phyloP scores from a whole-genome alignment of 148 eudicot genomes.

The Fallopia convolvulus region DNA sequence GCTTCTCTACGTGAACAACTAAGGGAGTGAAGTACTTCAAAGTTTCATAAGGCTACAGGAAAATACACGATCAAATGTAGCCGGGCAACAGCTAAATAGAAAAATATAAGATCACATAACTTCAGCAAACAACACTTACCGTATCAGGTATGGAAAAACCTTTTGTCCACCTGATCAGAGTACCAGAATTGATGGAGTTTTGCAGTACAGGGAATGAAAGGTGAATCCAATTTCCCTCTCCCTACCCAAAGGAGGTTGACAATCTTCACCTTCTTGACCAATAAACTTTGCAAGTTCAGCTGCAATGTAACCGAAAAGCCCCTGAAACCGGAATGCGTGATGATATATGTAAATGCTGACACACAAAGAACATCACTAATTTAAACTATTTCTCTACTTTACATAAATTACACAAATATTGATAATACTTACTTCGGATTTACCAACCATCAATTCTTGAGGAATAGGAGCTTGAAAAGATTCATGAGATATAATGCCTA shows the following conservation, averaged over 20 bases:
- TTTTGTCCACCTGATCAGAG: constrained; percentile 39
- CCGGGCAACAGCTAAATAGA: not conserved
- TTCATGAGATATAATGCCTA: constrained; percentile 11
- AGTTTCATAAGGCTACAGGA: not conserved
- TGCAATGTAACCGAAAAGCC: constrained; percentile 37
- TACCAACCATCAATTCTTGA: constrained; percentile 25
- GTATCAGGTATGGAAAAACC: constrained; percentile 27
- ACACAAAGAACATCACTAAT: not conserved
- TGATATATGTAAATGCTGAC: not conserved
- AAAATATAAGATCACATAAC: constrained; percentile 7
- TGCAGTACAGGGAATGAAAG: constrained; percentile 44
- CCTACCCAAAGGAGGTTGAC: constrained; percentile 18
- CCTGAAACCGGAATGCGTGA: constrained; percentile 16
- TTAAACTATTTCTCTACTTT: not conserved
- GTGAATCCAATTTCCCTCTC: constrained; percentile 40
- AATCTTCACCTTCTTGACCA: constrained; percentile 15
- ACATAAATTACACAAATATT: not conserved
- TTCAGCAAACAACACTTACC: constrained; percentile 16
- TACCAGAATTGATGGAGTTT: constrained; percentile 26
- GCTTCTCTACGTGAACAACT: constrained; percentile 1
- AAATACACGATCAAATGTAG: constrained; percentile 3
- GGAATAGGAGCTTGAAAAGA: constrained; percentile 24
- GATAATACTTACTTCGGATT: constrained; percentile 24
- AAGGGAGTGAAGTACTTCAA: not conserved
- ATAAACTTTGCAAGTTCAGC: constrained; percentile 21